Evolutionary conservation across 1,284 basidiomycete genomes (phyloP).

Genomic region (Retiboletus flavoniger): DNA sequence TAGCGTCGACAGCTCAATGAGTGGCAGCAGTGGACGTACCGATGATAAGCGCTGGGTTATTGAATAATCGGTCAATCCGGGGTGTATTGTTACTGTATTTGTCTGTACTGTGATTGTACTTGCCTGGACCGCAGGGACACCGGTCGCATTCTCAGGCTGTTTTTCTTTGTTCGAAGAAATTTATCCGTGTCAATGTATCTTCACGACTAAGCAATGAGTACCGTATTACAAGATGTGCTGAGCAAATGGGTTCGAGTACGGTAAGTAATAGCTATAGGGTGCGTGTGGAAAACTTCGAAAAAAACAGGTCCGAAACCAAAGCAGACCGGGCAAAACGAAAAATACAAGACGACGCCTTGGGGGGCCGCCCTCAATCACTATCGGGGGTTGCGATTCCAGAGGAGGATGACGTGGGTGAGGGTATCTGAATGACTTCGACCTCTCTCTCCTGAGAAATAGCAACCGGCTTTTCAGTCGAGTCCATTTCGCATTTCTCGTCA

Average conservation of each 20-base stretch:
- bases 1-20: constrained; percentile 17
- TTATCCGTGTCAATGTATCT: background rate
- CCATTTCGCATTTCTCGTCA: constrained; percentile 49
- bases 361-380: constrained; percentile 22
- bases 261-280: constrained; percentile 24
- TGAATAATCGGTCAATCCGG: constrained; percentile 20
- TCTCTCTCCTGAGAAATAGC: constrained; percentile 60
- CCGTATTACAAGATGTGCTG: constrained; percentile 19
- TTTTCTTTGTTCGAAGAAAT: background rate
- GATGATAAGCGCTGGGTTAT: constrained; percentile 53
- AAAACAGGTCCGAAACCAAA: constrained; percentile 1
- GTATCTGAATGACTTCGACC: constrained; percentile 49
- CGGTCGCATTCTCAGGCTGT: background rate
- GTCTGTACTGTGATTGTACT: background rate
- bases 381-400: constrained; percentile 31
- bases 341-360: background rate
- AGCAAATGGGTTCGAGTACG: background rate
- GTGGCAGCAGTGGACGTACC: constrained; percentile 23
- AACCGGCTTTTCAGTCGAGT: constrained; percentile 55
- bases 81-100: background rate
- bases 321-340: background rate
- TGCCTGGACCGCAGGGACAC: background rate
- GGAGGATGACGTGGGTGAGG: constrained; percentile 41
- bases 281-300: constrained; percentile 10
- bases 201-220: constrained; percentile 1